These are phyloP conservation scores for Fusarium fujikuroi DNA, from an alignment of 2,329 filamentous ascomycete species.

Conservation along the genomic window DNA sequence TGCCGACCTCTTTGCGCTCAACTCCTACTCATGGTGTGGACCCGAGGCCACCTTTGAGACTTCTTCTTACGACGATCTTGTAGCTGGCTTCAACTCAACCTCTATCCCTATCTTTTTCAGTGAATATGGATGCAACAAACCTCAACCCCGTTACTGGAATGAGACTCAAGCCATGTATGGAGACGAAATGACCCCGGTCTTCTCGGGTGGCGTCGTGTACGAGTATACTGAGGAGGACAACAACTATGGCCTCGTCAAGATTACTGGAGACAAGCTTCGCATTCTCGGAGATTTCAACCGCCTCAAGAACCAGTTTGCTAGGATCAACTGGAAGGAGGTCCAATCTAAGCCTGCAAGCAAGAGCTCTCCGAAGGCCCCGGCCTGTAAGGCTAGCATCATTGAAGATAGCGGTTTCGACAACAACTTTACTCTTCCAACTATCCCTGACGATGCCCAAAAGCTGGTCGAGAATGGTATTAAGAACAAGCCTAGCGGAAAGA, in stretches of 20 bases:
- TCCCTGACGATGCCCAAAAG: slow-evolving; percentile 73
- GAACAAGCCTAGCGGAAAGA: slow-evolving; percentile 70
- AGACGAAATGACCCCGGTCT: slow-evolving; percentile 71
- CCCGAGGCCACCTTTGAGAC: slow-evolving; percentile 68
- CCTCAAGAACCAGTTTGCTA: slow-evolving; percentile 78
- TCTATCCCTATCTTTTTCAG: slow-evolving; percentile 84
- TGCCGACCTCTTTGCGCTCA: slow-evolving; percentile 81
- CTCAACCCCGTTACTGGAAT: slow-evolving; percentile 77
- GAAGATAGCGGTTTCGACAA: slow-evolving; percentile 73
- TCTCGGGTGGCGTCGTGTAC: slow-evolving; percentile 84
- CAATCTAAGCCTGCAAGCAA: slow-evolving; percentile 69
- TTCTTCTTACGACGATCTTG: slow-evolving; percentile 71
- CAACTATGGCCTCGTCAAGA: slow-evolving; percentile 71
- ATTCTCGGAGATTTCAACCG: slow-evolving; percentile 76
- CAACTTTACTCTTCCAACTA: slow-evolving; percentile 80
- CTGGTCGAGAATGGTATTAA: slow-evolving; percentile 82
- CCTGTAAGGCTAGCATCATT: slow-evolving; percentile 76
- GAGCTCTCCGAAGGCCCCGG: slow-evolving; percentile 63
- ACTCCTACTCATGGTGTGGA: slow-evolving; percentile 77
- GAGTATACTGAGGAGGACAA: slow-evolving; percentile 80
- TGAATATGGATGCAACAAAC: slow-evolving; percentile 82
- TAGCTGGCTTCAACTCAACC: slow-evolving; percentile 71
- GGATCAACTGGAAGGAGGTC: slow-evolving; percentile 76
- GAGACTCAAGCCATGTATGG: slow-evolving; percentile 81
- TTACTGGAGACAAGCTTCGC: slow-evolving; percentile 67